phyloP scores from a whole-genome alignment of 257 asterid genomes.

The Petunia axillaris region DNA sequence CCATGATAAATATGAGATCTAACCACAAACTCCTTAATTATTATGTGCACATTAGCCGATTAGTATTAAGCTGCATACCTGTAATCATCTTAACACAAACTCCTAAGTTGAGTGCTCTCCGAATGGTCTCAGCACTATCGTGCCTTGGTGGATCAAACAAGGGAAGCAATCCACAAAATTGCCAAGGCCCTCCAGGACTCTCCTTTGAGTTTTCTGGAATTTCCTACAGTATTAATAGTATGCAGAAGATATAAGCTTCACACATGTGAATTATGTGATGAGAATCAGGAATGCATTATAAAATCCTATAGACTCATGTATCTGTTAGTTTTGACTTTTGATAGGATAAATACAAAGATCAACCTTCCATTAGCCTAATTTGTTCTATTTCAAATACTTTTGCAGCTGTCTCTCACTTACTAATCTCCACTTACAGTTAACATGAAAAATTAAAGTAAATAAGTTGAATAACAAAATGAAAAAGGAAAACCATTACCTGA shows the following conservation, averaged over 20 bases:
- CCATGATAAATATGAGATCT: not conserved
- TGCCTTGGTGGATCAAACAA: slow-evolving; percentile 45
- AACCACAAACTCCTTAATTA: not conserved
- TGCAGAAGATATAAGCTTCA: not conserved
- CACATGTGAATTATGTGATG: not conserved
- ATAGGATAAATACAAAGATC: not conserved
- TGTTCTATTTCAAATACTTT: too few relatives aligned
- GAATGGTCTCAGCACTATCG: slow-evolving; percentile 40
- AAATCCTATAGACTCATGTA: not conserved
- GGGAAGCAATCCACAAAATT: slow-evolving; percentile 40
- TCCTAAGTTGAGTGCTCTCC: slow-evolving; percentile 39
- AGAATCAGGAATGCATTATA: not conserved
- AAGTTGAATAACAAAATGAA: not conserved
- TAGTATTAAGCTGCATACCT: slow-evolving; percentile 2
- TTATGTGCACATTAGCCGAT: not conserved
- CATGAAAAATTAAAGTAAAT: not conserved
- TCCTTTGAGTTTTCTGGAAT: slow-evolving; percentile 34
- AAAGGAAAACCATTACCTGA: slow-evolving; percentile 27
- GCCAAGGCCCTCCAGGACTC: slow-evolving; percentile 39
- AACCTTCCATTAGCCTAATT: not conserved
- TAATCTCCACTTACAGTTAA: not conserved
- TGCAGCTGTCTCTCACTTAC: not conserved
- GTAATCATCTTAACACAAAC: slow-evolving; percentile 43
- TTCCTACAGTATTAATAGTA: slow-evolving; percentile 30
- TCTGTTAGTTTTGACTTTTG: not conserved